A percentile compares a stretch with the other conserved stretches of the same genome.
phyloP scores from a whole-genome alignment of 352 stramenopile species.

The Phytophthora palmivora region DNA sequence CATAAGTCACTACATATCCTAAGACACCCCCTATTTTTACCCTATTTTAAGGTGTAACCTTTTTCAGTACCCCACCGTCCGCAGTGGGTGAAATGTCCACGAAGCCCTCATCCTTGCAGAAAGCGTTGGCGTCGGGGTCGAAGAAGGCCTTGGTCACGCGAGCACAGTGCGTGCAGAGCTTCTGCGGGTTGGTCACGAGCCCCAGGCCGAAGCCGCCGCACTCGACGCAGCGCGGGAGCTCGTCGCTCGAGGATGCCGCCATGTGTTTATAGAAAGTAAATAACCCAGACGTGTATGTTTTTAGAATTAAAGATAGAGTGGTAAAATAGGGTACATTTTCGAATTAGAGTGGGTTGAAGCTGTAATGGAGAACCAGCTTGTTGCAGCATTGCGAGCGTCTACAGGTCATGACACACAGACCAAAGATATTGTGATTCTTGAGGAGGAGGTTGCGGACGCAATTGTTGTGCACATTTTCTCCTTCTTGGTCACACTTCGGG shows the following conservation, averaged over 20 bases:
- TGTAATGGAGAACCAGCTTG: neutral
- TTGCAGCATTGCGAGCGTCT: neutral
- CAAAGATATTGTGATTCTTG: neutral
- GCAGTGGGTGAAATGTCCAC: conserved; percentile 82
- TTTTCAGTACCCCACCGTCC: conserved; percentile 84
- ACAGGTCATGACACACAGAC: too few relatives aligned
- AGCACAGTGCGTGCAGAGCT: conserved; percentile 75
- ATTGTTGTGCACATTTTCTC: conserved; percentile 3
- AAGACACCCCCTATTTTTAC: neutral
- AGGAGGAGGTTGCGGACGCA: neutral
- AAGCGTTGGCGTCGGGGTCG: conserved; percentile 69
- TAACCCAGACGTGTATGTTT: too few relatives aligned
- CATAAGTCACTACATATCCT: conserved; percentile 1
- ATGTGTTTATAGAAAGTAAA: too few relatives aligned
- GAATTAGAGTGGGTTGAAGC: too few relatives aligned
- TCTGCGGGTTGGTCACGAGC: conserved; percentile 75
- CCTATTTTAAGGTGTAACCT: too few relatives aligned
- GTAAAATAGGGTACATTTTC: too few relatives aligned
- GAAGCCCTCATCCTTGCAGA: conserved; percentile 78
- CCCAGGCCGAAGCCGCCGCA: conserved; percentile 77
- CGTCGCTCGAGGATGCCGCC: too few relatives aligned
- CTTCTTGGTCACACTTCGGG: neutral
- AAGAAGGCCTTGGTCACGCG: conserved; percentile 80
- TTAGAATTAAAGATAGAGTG: too few relatives aligned
- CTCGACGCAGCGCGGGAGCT: conserved; percentile 68